Conservation (phyloP, 768 basidiomycete species). For the Termitomyces sp. region DNA sequence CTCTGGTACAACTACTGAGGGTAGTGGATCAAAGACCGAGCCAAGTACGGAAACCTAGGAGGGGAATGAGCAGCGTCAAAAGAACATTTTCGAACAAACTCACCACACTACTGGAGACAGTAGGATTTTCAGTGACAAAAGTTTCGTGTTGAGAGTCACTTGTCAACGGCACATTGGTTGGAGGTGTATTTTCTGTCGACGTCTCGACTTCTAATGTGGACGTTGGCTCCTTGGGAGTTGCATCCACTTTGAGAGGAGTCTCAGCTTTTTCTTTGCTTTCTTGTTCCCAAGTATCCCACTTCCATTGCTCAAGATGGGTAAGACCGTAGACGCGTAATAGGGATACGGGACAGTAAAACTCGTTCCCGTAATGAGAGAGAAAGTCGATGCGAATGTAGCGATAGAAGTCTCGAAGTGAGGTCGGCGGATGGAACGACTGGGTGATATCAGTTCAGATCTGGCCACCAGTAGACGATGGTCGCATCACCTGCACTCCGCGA, state of each 20-base stretch:
- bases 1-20: not conserved
- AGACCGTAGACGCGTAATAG: conserved; percentile 91
- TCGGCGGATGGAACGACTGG: conserved; percentile 75
- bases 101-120: not conserved
- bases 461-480: not conserved
- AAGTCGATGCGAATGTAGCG: conserved; percentile 94
- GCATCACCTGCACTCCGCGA: conserved; percentile 80
- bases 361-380: conserved; percentile 85
- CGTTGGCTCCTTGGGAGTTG: conserved; percentile 2
- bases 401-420: conserved; percentile 77
- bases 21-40: not conserved
- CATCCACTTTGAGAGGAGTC: conserved; percentile 27
- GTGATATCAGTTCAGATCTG: not conserved
- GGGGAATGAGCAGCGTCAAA: not conserved
- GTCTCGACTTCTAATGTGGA: not conserved
- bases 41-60: not conserved
- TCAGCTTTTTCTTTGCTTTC: conserved; percentile 40
- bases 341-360: conserved; percentile 95
- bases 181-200: not conserved
- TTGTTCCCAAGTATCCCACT: conserved; percentile 80
- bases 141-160: not conserved
- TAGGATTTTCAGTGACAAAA: not conserved
- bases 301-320: conserved; percentile 95
- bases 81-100: not conserved
- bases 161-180: not conserved